Evolutionary conservation across 1,284 basidiomycete genomes (phyloP).

Genomic region (Rhizoctonia solani): DNA sequence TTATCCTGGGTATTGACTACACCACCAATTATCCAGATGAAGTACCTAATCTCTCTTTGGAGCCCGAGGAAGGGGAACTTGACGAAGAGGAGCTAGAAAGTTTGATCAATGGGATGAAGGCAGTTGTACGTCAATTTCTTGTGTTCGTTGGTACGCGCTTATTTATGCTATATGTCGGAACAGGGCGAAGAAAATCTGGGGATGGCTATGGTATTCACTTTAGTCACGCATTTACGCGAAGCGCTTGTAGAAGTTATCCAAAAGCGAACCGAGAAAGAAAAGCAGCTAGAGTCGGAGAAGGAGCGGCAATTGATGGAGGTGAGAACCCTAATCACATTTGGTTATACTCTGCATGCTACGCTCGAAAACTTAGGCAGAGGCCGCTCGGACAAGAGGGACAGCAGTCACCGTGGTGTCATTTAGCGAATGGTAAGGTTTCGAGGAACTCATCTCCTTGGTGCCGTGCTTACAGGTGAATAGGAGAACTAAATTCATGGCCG

Average conservation of each 20-base stretch:
- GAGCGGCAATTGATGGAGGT: conserved; percentile 79
- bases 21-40: conserved; percentile 72
- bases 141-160: background rate
- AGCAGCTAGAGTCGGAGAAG: conserved; percentile 69
- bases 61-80: conserved; percentile 69
- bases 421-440: conserved; percentile 56
- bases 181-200: conserved; percentile 90
- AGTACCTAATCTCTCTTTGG: conserved; percentile 74
- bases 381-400: conserved; percentile 86
- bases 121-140: conserved; percentile 57
- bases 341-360: background rate
- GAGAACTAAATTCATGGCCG: conserved; percentile 77
- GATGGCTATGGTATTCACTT: conserved; percentile 97
- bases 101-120: conserved; percentile 63
- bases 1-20: conserved; percentile 73
- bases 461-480: background rate
- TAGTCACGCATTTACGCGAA: conserved; percentile 87
- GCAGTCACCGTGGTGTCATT: conserved; percentile 85
- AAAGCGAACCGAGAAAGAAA: conserved; percentile 59
- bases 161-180: conserved; percentile 10
- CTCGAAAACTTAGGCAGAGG: conserved; percentile 69
- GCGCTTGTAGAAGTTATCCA: conserved; percentile 68
- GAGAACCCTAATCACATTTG: conserved; percentile 37
- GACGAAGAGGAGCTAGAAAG: conserved; percentile 59
- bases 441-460: background rate